Evolutionary conservation across 1,139 yeast genomes (phyloP), one percentile per base, ranked within the genome.

Genomic region (Pichia sp.): DNA sequence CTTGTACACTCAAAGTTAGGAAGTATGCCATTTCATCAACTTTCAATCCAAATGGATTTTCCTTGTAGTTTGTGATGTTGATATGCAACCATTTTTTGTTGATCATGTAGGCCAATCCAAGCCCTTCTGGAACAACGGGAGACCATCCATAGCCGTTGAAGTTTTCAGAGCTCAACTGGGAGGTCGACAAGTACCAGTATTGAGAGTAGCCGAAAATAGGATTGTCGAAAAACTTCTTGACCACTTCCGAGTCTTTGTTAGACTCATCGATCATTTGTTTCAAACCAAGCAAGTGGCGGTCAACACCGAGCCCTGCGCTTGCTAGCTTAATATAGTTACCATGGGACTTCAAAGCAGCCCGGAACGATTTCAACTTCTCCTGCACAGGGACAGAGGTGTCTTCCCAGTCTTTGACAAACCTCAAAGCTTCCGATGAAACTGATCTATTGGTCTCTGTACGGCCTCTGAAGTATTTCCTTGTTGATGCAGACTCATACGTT

Each of bases 71-170:
- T 49, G 90, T 86, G 61, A 93, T 84, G 71, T 92, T 95, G 65
- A 93, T 84, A 68, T 90, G 95, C 64, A 90, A 69, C 83, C 90
- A 86, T 65, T 90, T 88, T 59, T 82, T 82, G 75, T 89, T 90
- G 67, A 92, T 80, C 88, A 90, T 89, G 75, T 93, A 93, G 26
- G 97, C 98, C 61, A 89, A 79, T 6, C 98, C 99, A 66, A 87
- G 85, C 13, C 99, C 99, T 59, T 87, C 89, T 68, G 93, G 97
- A 64, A 87, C 84, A 54, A 93, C 98, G 71, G 95, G 96, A 29
- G 97, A 85, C 90, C 92, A 93, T 51, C 99, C 99, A 80, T 93
- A 93, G 54, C 96, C 93, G 70, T 90, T 90, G 74, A 90, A 89
- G 72, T 76, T 78, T 69, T 90, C 96, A 10, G 96, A 86, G 13